phyloP scores from a whole-genome alignment of 306 rosid species.

The Fragaria ananassa region DNA sequence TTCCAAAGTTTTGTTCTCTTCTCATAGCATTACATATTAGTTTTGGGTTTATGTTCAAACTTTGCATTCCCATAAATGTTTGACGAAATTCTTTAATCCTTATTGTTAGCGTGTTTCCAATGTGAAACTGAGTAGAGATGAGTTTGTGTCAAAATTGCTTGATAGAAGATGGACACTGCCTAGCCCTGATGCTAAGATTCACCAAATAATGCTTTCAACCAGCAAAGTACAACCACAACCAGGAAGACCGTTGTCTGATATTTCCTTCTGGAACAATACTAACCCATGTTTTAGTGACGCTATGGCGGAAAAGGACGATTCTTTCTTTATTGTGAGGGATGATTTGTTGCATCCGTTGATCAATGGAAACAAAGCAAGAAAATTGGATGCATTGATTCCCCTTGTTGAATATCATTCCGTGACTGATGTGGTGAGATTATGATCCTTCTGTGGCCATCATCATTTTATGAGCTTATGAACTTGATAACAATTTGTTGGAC shows the following conservation, averaged over 20 bases:
- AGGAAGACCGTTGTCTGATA: conserved; percentile 24
- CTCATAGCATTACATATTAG: neutral
- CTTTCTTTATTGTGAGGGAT: conserved; percentile 69
- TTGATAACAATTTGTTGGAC: neutral
- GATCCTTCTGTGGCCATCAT: neutral
- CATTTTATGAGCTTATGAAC: neutral
- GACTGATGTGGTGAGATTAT: conserved; percentile 68
- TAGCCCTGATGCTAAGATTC: conserved; percentile 57
- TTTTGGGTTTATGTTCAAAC: neutral
- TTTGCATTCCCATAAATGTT: neutral
- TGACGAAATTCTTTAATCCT: neutral
- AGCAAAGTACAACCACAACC: conserved; percentile 1
- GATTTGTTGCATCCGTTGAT: conserved; percentile 88
- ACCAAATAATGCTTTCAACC: conserved; percentile 38
- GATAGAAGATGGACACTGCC: conserved; percentile 71
- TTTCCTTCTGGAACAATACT: conserved; percentile 31
- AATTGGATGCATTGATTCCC: conserved; percentile 74
- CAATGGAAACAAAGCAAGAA: conserved; percentile 91
- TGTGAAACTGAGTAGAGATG: conserved; percentile 38
- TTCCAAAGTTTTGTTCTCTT: neutral
- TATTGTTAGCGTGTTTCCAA: conserved; percentile 43
- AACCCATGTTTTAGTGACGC: conserved; percentile 35
- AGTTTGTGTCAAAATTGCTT: conserved; percentile 49
- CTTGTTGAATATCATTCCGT: conserved; percentile 56
- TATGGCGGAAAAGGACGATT: conserved; percentile 21